Conservation (phyloP, 306 rosid genomes). For the Abrus pulchellus region DNA sequence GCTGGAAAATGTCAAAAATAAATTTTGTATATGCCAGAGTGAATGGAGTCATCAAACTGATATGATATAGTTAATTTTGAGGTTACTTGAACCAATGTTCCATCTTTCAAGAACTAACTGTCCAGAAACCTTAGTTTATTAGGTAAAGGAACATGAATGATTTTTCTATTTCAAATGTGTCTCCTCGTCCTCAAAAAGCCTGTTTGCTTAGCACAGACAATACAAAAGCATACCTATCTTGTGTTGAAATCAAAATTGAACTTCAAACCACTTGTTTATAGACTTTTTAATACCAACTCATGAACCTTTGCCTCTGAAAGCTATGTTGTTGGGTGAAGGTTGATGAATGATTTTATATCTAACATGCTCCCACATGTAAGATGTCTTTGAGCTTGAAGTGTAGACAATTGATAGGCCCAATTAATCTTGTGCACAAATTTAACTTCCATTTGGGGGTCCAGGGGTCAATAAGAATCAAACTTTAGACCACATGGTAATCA, state of each 20-base stretch:
- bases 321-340: background rate
- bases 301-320: background rate
- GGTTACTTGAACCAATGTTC: background rate
- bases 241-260: background rate
- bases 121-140: background rate
- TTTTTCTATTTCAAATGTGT: background rate
- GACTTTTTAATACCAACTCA: background rate
- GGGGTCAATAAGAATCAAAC: background rate
- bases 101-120: conserved; percentile 10
- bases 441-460: background rate
- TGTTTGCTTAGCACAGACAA: background rate
- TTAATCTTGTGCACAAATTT: background rate
- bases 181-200: background rate
- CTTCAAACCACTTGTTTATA: background rate
- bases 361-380: background rate
- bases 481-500: background rate
- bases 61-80: background rate
- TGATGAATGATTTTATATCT: background rate
- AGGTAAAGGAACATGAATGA: background rate
- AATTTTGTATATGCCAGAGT: background rate
- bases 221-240: background rate
- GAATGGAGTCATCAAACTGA: conserved; percentile 1
- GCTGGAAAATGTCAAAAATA: conserved; percentile 13
- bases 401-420: background rate
- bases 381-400: background rate